phyloP scores from a whole-genome alignment of 2,329 filamentous ascomycete species.

The Endoconidiophora laricicola region DNA sequence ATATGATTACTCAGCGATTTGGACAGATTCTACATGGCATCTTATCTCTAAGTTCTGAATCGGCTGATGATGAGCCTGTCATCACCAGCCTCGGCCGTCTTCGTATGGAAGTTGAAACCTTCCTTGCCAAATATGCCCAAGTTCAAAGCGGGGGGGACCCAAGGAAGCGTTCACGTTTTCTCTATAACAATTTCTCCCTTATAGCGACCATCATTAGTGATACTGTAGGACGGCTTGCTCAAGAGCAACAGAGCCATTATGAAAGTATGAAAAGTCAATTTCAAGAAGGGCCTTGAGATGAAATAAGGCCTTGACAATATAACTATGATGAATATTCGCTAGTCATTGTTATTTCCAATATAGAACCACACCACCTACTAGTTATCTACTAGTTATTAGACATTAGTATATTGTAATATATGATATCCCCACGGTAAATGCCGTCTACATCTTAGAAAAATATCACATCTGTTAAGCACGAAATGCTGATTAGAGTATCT shows the following conservation, averaged over 20 bases:
- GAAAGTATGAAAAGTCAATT: slow-evolving; percentile 45
- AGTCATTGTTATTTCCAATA: neutral
- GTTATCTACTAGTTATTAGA: neutral
- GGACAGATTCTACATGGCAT: slow-evolving; percentile 82
- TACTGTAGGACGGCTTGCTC: slow-evolving; percentile 52
- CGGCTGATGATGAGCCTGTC: slow-evolving; percentile 87
- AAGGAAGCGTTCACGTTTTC: slow-evolving; percentile 68
- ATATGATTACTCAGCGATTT: slow-evolving; percentile 87
- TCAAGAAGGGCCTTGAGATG: slow-evolving; percentile 25
- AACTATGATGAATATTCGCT: neutral
- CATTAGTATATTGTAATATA: neutral
- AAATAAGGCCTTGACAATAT: neutral
- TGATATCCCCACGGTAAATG: no score
- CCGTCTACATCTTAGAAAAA: no score
- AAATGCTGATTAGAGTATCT: no score
- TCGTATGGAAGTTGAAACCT: slow-evolving; percentile 65
- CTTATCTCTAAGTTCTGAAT: slow-evolving; percentile 67
- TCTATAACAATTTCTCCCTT: slow-evolving; percentile 92
- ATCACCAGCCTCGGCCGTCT: slow-evolving; percentile 63
- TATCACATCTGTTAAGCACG: no score
- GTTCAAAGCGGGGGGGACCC: slow-evolving; percentile 54
- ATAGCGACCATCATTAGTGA: slow-evolving; percentile 85
- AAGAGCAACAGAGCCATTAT: slow-evolving; percentile 62
- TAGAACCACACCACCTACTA: neutral
- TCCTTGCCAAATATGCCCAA: slow-evolving; percentile 55